Percentiles rank a stretch among this genome's conserved stretches.
phyloP scores from a whole-genome alignment of 306 rosid genomes.

The Inga laurina region DNA sequence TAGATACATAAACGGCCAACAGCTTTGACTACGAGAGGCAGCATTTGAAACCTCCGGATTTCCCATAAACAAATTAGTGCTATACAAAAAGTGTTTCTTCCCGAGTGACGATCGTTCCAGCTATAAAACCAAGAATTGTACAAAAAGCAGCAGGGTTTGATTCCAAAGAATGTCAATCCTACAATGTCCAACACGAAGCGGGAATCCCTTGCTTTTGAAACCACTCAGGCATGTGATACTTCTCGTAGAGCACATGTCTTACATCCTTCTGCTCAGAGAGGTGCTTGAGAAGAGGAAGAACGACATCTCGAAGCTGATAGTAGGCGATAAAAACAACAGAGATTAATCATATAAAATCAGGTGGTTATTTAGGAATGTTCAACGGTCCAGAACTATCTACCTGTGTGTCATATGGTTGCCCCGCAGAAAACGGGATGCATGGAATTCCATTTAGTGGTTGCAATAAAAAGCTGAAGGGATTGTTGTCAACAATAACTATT shows the following conservation, averaged over 20 bases:
- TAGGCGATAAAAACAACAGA: neutral
- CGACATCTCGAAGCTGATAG: slow-evolving; percentile 16
- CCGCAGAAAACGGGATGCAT: slow-evolving; percentile 15
- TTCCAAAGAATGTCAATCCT: neutral
- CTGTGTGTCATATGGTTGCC: slow-evolving; percentile 11
- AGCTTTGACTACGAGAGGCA: neutral
- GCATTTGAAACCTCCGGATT: neutral
- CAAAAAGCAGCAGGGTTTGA: neutral
- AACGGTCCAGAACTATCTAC: neutral
- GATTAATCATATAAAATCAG: neutral
- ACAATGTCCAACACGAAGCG: slow-evolving; percentile 20
- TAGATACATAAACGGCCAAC: neutral
- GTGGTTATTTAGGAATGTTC: neutral
- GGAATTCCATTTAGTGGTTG: slow-evolving; percentile 20
- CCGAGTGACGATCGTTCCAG: neutral
- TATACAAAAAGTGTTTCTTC: neutral
- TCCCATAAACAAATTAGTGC: slow-evolving; percentile 8
- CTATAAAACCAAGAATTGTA: slow-evolving; percentile 3
- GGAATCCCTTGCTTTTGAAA: slow-evolving; percentile 20
- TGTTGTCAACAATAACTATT: slow-evolving; percentile 14
- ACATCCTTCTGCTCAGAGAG: slow-evolving; percentile 26
- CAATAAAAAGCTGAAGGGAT: slow-evolving; percentile 17
- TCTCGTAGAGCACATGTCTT: slow-evolving; percentile 1
- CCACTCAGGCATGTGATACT: slow-evolving; percentile 16
- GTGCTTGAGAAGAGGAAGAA: slow-evolving; percentile 8